Percentiles rank a stretch among this genome's conserved stretches.
Conservation (phyloP, 176 grass and related monocot genomes). For the Themeda triandra region DNA sequence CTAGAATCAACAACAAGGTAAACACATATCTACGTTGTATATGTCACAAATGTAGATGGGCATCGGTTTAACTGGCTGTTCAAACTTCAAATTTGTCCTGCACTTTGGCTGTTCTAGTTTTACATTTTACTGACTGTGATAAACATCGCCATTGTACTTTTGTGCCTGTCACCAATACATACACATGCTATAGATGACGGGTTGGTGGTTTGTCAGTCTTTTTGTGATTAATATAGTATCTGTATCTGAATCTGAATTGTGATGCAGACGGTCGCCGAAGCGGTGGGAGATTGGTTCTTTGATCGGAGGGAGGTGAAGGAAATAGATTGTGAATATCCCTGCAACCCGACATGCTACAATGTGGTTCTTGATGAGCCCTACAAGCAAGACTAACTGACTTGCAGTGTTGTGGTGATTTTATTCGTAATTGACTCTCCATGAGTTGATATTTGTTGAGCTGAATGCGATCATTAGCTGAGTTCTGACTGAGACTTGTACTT, state of each 20-base stretch:
- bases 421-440: background rate
- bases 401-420: background rate
- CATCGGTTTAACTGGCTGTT: background rate
- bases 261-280: slow-evolving; percentile 41
- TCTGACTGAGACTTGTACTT: background rate
- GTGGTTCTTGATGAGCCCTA: slow-evolving; percentile 24
- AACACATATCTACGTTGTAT: background rate
- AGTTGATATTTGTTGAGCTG: background rate
- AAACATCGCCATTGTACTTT: background rate
- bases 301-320: slow-evolving; percentile 41
- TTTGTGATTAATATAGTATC: background rate
- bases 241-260: background rate
- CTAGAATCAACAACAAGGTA: slow-evolving; percentile 76
- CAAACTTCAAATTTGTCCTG: background rate
- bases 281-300: slow-evolving; percentile 51
- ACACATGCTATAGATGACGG: background rate
- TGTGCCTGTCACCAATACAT: background rate
- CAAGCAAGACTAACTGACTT: slow-evolving; percentile 13
- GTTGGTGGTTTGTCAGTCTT: background rate
- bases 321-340: slow-evolving; percentile 49
- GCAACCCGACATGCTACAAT: slow-evolving; percentile 52
- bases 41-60: background rate
- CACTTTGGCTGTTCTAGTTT: background rate
- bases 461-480: background rate
- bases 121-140: background rate